Evolutionary conservation across 2,329 filamentous ascomycete species (phyloP).

Genomic region (Calonectria pseudoturangicola): DNA sequence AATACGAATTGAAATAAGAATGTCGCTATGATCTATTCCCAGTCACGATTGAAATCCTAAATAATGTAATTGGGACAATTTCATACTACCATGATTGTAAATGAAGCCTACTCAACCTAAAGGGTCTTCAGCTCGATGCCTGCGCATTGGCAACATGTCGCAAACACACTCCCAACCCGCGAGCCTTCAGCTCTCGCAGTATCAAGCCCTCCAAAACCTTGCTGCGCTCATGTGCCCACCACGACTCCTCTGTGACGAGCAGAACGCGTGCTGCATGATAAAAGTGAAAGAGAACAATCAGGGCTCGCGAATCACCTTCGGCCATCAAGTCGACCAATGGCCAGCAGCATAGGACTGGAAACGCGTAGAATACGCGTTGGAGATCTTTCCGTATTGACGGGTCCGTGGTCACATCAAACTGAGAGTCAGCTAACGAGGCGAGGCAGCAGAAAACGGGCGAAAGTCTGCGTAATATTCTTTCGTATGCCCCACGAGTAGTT

Average conservation of each 20-base stretch:
- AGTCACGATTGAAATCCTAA: too few species aligned
- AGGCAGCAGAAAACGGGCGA: conserved; percentile 23
- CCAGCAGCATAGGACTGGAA: conserved; percentile 25
- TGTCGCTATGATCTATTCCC: too few species aligned
- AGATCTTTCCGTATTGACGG: not conserved
- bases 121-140: too few species aligned
- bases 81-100: too few species aligned
- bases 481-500: not conserved
- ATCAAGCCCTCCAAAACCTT: not conserved
- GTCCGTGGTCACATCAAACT: not conserved
- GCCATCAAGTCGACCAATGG: conserved; percentile 7
- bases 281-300: conserved; percentile 19
- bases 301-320: not conserved
- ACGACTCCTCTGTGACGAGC: not conserved
- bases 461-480: conserved; percentile 6
- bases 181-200: too few species aligned
- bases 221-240: conserved; percentile 25
- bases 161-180: too few species aligned
- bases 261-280: conserved; percentile 10
- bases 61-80: too few species aligned
- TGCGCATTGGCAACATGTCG: too few species aligned
- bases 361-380: conserved; percentile 20
- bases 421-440: not conserved
- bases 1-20: too few species aligned
- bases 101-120: too few species aligned